Evolutionary conservation across 306 rosid species (phyloP).

Genomic region (Oxytropis ochrocephala): DNA sequence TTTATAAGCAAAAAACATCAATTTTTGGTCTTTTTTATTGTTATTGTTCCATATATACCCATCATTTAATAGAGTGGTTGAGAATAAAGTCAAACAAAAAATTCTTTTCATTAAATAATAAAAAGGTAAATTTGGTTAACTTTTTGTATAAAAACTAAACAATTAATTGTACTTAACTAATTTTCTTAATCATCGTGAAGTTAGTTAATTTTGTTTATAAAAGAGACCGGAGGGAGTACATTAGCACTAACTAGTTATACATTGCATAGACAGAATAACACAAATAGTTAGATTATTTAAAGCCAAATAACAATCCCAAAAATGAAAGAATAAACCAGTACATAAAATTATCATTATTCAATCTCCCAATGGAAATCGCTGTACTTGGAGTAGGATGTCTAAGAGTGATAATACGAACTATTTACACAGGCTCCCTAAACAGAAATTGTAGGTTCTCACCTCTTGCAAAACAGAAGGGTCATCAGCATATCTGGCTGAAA

Average conservation of each 20-base stretch:
- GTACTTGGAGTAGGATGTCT: slow-evolving; percentile 3
- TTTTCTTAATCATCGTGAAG: too few species aligned
- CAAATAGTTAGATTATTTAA: not conserved
- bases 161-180: too few species aligned
- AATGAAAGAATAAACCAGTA: not conserved
- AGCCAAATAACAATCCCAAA: not conserved
- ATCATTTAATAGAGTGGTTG: too few species aligned
- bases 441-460: slow-evolving; percentile 46
- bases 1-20: too few species aligned
- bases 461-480: slow-evolving; percentile 84
- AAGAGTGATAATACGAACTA: not conserved
- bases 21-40: too few species aligned
- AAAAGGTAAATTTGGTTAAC: too few species aligned
- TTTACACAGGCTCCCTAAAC: not conserved
- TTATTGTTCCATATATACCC: too few species aligned
- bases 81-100: too few species aligned
- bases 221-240: too few species aligned
- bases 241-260: not conserved
- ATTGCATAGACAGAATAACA: not conserved
- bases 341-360: slow-evolving; percentile 4
- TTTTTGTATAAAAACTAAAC: too few species aligned
- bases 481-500: slow-evolving; percentile 63
- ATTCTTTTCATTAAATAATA: too few species aligned
- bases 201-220: too few species aligned
- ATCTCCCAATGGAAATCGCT: not conserved